Conservation (phyloP, 2,329 filamentous ascomycete species). For the Periglandula ipomoeae region DNA sequence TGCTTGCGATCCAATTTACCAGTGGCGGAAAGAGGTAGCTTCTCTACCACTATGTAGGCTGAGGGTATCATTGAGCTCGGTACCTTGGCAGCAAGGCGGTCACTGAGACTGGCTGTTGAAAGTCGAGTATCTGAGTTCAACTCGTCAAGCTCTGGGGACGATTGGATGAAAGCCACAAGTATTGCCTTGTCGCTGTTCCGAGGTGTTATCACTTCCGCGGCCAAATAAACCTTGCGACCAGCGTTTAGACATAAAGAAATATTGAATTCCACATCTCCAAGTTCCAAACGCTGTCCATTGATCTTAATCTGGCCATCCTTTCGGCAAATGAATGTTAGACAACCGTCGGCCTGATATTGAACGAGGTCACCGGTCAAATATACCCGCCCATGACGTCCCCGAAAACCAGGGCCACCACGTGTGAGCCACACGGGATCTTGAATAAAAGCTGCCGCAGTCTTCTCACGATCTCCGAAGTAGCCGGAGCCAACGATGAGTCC, state of each 20-base stretch:
- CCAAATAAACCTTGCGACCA: not conserved
- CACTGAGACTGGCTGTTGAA: not conserved
- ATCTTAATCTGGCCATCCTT: conserved; percentile 49
- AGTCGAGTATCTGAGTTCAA: too few species aligned
- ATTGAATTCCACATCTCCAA: conserved; percentile 8
- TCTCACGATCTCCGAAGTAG: conserved; percentile 14
- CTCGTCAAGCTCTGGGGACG: not conserved
- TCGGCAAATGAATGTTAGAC: conserved; percentile 33
- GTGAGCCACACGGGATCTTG: conserved; percentile 17
- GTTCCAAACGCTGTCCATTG: conserved; percentile 27
- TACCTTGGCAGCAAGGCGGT: not conserved
- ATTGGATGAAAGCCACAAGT: conserved; percentile 6
- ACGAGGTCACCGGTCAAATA: conserved; percentile 18
- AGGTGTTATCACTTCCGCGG: conserved; percentile 7
- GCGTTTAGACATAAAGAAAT: not conserved
- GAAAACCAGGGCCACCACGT: conserved; percentile 15
- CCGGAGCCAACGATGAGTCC: conserved; percentile 16
- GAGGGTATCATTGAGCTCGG: conserved; percentile 4
- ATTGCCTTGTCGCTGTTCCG: conserved; percentile 2
- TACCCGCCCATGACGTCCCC: conserved; percentile 5
- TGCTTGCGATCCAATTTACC: conserved; percentile 4
- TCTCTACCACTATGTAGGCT: conserved; percentile 1
- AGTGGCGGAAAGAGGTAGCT: conserved; percentile 2
- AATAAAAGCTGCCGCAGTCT: conserved; percentile 13
- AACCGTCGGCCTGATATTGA: conserved; percentile 22